phyloP scores from a whole-genome alignment of 169 alveolate genomes.

The Pseudocohnilembus persalinus region DNA sequence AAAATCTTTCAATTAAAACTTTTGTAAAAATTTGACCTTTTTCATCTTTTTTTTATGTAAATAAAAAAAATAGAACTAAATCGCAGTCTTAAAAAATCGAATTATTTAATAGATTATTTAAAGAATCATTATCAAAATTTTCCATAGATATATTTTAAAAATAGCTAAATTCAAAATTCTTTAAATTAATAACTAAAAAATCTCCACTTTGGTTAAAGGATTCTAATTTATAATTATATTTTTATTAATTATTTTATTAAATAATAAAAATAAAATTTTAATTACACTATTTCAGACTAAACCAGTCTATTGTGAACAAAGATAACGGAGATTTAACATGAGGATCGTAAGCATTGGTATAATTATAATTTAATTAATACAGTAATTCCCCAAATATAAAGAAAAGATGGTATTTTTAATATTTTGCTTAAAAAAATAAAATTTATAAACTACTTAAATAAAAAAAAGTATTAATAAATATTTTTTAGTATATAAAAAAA shows the following conservation, averaged over 20 bases:
- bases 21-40: not conserved
- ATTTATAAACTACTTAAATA: no score
- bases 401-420: no score
- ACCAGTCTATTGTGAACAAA: not conserved
- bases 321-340: not conserved
- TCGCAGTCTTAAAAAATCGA: not conserved
- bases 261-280: no score
- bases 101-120: no score
- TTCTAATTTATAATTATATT: not conserved
- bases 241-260: no score
- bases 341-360: not conserved
- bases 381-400: no score
- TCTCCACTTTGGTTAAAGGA: not conserved
- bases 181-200: not conserved
- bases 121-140: no score
- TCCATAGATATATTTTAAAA: not conserved
- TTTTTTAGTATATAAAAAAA: no score
- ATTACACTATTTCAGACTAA: not conserved
- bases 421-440: no score
- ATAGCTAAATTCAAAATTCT: no score
- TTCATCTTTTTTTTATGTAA: not conserved
- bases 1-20: not conserved
- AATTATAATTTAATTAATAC: no score
- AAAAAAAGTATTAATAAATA: no score
- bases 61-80: not conserved